phyloP scores from a whole-genome alignment of 1,284 basidiomycete species.

The Marasmius sp. region DNA sequence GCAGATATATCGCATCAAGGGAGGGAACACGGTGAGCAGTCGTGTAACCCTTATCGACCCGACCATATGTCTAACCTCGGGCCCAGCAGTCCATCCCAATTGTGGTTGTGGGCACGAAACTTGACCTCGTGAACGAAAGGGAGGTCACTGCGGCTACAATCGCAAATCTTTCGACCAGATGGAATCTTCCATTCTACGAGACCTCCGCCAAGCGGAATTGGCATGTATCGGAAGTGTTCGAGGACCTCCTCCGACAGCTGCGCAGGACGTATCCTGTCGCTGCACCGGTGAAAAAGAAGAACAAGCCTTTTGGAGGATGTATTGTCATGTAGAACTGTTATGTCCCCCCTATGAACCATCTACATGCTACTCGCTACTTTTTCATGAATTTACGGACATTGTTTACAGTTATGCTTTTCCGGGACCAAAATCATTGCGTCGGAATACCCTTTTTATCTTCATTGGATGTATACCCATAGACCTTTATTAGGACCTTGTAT shows the following conservation, averaged over 20 bases:
- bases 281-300: slow-evolving; percentile 36
- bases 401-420: background rate
- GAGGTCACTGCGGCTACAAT: slow-evolving; percentile 73
- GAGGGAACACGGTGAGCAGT: slow-evolving; percentile 52
- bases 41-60: background rate
- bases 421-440: background rate
- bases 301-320: slow-evolving; percentile 37
- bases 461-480: background rate
- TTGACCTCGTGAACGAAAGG: slow-evolving; percentile 80
- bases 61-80: background rate
- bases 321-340: slow-evolving; percentile 66
- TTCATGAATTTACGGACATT: background rate
- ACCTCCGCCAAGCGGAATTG: slow-evolving; percentile 82
- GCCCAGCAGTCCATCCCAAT: slow-evolving; percentile 64
- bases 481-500: background rate
- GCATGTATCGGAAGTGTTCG: slow-evolving; percentile 79
- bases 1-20: slow-evolving; percentile 80
- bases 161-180: slow-evolving; percentile 61
- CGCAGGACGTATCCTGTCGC: slow-evolving; percentile 54
- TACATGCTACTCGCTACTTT: slow-evolving; percentile 20
- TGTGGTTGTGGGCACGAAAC: slow-evolving; percentile 87
- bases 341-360: slow-evolving; percentile 36
- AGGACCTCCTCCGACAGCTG: slow-evolving; percentile 78
- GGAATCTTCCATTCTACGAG: slow-evolving; percentile 82
- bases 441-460: background rate